phyloP scores from a whole-genome alignment of 257 asterid genomes.

The Gentiana macrophylla region DNA sequence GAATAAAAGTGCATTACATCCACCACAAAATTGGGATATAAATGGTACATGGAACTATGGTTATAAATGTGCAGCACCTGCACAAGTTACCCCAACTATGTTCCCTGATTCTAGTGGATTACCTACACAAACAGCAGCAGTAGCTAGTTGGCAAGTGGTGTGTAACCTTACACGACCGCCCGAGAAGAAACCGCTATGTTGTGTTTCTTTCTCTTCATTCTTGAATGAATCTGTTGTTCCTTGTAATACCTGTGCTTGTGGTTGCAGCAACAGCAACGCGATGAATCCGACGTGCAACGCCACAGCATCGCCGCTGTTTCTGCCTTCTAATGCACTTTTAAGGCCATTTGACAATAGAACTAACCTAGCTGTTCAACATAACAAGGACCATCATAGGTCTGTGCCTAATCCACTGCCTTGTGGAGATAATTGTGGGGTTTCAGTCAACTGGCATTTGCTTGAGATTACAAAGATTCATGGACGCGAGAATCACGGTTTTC shows the following conservation, averaged over 20 bases:
- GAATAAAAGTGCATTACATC: conserved; percentile 35
- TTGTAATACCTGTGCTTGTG: conserved; percentile 73
- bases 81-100: conserved; percentile 33
- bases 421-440: conserved; percentile 58
- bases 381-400: conserved; percentile 3
- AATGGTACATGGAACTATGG: conserved; percentile 31
- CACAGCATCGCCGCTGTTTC: conserved; percentile 32
- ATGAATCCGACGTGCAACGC: conserved; percentile 33
- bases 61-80: conserved; percentile 46
- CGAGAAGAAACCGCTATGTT: conserved; percentile 32
- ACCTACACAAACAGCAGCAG: conserved; percentile 29
- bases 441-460: conserved; percentile 64
- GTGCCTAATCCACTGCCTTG: conserved; percentile 60
- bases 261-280: conserved; percentile 17
- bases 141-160: conserved; percentile 55
- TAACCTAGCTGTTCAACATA: conserved; percentile 14
- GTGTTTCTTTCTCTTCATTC: conserved; percentile 67
- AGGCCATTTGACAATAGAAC: conserved; percentile 61
- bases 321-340: conserved; percentile 48
- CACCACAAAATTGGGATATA: conserved; percentile 55
- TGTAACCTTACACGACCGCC: conserved; percentile 32
- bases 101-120: conserved; percentile 46
- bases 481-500: conserved; percentile 58
- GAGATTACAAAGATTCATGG: conserved; percentile 47
- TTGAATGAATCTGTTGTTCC: conserved; percentile 60